These are phyloP conservation scores for Pichia kudriavzevii DNA, from an alignment of 1,139 yeast genomes.

Conservation along the genomic window DNA sequence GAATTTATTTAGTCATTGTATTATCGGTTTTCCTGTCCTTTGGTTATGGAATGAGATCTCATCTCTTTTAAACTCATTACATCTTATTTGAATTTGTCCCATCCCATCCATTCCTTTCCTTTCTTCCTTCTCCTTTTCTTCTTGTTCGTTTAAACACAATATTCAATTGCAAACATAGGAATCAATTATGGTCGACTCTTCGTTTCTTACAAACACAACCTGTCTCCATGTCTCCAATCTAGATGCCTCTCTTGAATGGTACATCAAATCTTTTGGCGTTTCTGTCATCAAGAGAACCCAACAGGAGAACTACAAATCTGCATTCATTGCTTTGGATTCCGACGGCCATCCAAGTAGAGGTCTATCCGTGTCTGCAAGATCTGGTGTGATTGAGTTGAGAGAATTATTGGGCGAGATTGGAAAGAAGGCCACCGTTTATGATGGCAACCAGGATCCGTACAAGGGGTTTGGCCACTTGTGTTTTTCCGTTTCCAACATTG, in stretches of 20 bases:
- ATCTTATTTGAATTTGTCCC: too few species aligned
- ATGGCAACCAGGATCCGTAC: slow-evolving; percentile 77
- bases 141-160: background rate
- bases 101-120: too few species aligned
- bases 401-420: too few species aligned
- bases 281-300: slow-evolving; percentile 46
- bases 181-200: slow-evolving; percentile 19
- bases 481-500: slow-evolving; percentile 76
- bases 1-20: too few species aligned
- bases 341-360: slow-evolving; percentile 37
- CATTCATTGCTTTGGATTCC: slow-evolving; percentile 56
- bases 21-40: too few species aligned
- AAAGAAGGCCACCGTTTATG: slow-evolving; percentile 55
- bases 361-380: slow-evolving; percentile 51
- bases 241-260: slow-evolving; percentile 61
- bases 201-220: slow-evolving; percentile 57
- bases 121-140: background rate
- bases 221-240: slow-evolving; percentile 83
- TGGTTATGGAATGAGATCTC: too few species aligned
- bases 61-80: too few species aligned
- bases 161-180: too few species aligned
- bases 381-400: slow-evolving; percentile 78
- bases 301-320: slow-evolving; percentile 55
- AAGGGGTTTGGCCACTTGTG: slow-evolving; percentile 95
- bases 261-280: slow-evolving; percentile 71